Evolutionary conservation across 1,284 basidiomycete genomes (phyloP).

Genomic region (Malassezia obtusa): DNA sequence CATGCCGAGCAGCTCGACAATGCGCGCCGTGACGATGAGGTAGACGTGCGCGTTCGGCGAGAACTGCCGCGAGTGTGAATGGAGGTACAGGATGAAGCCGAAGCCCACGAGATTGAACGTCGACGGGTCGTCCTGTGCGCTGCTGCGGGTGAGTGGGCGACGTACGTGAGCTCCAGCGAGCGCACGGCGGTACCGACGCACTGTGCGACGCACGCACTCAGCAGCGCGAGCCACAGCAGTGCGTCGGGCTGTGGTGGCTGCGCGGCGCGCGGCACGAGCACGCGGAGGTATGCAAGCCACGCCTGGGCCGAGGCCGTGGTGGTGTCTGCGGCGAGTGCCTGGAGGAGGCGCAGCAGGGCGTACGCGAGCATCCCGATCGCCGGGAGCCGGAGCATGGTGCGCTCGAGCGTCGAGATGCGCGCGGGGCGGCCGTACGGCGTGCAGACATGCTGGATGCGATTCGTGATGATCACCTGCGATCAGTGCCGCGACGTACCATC

Average conservation of each 20-base stretch:
- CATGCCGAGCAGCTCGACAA: constrained; percentile 28
- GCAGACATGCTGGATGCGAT: constrained; percentile 42
- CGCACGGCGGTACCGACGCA: constrained; percentile 4
- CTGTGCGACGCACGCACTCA: constrained; percentile 12
- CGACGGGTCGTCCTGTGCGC: constrained; percentile 20
- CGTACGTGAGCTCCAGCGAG: constrained; percentile 7
- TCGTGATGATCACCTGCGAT: constrained; percentile 25
- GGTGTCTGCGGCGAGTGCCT: constrained; percentile 20
- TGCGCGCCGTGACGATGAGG: constrained; percentile 30
- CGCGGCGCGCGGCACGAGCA: background rate
- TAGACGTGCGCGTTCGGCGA: constrained; percentile 34
- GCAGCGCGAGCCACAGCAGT: constrained; percentile 8
- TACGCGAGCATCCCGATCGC: constrained; percentile 24
- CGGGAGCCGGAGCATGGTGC: constrained; percentile 29
- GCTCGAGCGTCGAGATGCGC: constrained; percentile 18
- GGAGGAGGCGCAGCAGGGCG: constrained; percentile 19
- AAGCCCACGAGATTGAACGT: constrained; percentile 41
- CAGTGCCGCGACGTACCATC: constrained; percentile 17
- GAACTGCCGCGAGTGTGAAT: constrained; percentile 27
- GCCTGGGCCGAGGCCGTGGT: constrained; percentile 18
- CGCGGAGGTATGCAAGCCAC: constrained; percentile 24
- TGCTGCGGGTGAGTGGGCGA: constrained; percentile 4
- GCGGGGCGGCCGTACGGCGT: constrained; percentile 28
- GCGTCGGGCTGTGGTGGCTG: background rate
- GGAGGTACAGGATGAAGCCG: constrained; percentile 33